Conservation (phyloP, 2,329 filamentous ascomycete species). For the Sporothrix phasma region DNA sequence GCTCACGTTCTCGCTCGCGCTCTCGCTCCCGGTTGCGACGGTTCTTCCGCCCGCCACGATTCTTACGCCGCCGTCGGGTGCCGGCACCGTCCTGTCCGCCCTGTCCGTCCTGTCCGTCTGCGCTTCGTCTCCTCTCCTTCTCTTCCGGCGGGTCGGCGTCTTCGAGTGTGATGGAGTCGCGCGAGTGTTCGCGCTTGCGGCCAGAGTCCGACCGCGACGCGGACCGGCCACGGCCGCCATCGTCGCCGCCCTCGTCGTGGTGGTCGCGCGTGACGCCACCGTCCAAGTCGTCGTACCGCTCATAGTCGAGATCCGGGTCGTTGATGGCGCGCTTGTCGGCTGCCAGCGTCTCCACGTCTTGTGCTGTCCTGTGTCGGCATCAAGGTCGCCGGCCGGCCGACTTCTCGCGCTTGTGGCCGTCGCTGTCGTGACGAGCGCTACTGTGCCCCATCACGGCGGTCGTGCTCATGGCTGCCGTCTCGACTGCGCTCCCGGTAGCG, state of each 20-base stretch:
- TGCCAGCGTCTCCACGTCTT: not conserved
- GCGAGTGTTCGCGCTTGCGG: constrained; percentile 10
- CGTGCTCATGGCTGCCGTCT: constrained; percentile 28
- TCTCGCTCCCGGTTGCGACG: too few relatives aligned
- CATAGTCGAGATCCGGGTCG: constrained; percentile 13
- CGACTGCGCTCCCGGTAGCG: constrained; percentile 22
- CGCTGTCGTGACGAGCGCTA: not conserved
- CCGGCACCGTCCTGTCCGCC: not conserved
- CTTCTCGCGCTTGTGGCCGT: not conserved
- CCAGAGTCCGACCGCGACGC: constrained; percentile 19
- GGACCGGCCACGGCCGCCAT: not conserved
- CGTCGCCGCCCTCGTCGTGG: not conserved
- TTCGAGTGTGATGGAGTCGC: not conserved
- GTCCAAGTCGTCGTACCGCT: constrained; percentile 11
- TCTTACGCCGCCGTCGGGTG: constrained; percentile 9
- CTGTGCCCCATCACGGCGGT: constrained; percentile 22
- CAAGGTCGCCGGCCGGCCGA: not conserved
- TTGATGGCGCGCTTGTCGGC: not conserved
- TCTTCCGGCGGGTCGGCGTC: not conserved
- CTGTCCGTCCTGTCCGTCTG: not conserved
- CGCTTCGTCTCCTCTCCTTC: not conserved
- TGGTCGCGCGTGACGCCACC: not conserved
- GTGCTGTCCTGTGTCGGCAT: not conserved
- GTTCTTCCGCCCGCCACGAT: constrained; percentile 11
- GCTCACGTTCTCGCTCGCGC: too few relatives aligned